Conservation (phyloP, 2,329 filamentous ascomycete species). For the Dothideomycetidae sp. region DNA sequence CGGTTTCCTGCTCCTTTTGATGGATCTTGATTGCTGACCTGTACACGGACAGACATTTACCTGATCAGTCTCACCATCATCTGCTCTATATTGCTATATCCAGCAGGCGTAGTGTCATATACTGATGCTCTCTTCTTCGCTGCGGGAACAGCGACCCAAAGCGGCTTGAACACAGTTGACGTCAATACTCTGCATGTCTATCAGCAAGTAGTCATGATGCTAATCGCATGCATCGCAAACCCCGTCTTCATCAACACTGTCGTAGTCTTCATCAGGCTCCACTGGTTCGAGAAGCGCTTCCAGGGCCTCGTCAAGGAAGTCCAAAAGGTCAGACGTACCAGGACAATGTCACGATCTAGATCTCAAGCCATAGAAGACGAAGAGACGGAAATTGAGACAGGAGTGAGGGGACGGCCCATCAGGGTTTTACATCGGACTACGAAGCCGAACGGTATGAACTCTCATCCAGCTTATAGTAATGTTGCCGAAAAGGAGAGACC, state of each 20-base stretch:
- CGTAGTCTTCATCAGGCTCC: slow-evolving; percentile 83
- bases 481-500: slow-evolving; percentile 6
- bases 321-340: slow-evolving; percentile 48
- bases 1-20: too few species aligned
- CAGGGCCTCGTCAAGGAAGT: slow-evolving; percentile 68
- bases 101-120: slow-evolving; percentile 50
- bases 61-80: slow-evolving; percentile 60
- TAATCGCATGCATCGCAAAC: slow-evolving; percentile 59
- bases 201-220: slow-evolving; percentile 50
- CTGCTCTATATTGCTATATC: slow-evolving; percentile 64
- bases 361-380: slow-evolving; percentile 31
- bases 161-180: slow-evolving; percentile 68
- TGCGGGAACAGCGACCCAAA: slow-evolving; percentile 78
- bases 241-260: slow-evolving; percentile 73
- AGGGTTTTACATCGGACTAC: slow-evolving; percentile 48
- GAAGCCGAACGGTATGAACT: slow-evolving; percentile 40
- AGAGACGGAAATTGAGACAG: slow-evolving; percentile 37
- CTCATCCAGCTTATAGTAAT: slow-evolving; percentile 34
- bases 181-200: slow-evolving; percentile 33
- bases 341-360: slow-evolving; percentile 42
- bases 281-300: slow-evolving; percentile 97
- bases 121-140: slow-evolving; percentile 83
- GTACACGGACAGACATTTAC: slow-evolving; percentile 49
- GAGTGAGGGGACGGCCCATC: slow-evolving; percentile 53
- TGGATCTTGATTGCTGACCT: not conserved